These are phyloP conservation scores for Rhynchospora pubera DNA, from an alignment of 176 grass and related monocot species.

Conservation along the genomic window DNA sequence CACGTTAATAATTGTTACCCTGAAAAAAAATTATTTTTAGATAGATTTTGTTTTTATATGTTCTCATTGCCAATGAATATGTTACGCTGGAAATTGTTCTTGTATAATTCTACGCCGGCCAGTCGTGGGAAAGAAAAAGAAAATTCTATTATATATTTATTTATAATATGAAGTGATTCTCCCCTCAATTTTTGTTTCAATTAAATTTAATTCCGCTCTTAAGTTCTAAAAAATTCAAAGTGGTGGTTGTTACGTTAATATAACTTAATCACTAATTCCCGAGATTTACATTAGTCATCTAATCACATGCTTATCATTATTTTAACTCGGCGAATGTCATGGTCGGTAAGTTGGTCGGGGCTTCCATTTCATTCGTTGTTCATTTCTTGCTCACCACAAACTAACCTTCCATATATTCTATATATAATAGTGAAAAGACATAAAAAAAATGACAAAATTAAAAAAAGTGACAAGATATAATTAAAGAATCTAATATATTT, in stretches of 20 bases:
- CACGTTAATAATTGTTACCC: too few relatives aligned
- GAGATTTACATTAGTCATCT: not conserved
- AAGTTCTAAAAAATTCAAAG: not conserved
- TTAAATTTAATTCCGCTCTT: not conserved
- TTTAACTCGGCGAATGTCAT: not conserved
- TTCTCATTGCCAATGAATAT: too few relatives aligned
- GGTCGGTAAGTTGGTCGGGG: not conserved
- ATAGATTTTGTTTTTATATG: not conserved
- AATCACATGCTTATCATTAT: not conserved
- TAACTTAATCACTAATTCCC: not conserved
- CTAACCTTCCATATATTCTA: not conserved
- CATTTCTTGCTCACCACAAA: not conserved
- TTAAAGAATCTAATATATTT: not conserved
- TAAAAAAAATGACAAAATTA: too few relatives aligned
- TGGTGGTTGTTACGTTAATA: not conserved
- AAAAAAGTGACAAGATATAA: not conserved
- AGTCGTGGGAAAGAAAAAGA: not conserved
- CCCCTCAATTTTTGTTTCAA: not conserved
- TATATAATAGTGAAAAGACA: not conserved
- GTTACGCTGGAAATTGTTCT: too few relatives aligned
- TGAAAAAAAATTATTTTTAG: not conserved
- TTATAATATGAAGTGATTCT: not conserved
- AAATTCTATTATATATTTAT: not conserved
- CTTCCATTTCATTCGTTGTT: not conserved
- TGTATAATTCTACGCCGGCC: too few relatives aligned